Percentiles rank a stretch among this genome's conserved stretches.
Evolutionary conservation across 805 yeast species (phyloP).

Genomic region (Pichia manshurica): DNA sequence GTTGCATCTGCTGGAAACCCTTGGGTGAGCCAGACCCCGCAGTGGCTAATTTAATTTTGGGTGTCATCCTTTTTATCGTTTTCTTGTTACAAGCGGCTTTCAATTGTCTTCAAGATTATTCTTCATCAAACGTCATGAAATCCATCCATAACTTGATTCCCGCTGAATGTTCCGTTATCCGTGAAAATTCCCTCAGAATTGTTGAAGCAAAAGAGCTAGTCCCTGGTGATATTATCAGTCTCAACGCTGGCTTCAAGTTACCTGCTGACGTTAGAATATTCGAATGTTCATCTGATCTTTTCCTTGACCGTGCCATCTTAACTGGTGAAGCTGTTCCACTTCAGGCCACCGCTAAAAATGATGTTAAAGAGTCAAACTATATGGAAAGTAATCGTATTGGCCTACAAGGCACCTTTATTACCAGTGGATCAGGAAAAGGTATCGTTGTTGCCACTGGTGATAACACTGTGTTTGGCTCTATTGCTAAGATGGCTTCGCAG

Average conservation of each 20-base stretch:
- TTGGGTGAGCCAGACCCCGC: constrained; percentile 41
- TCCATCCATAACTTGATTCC: constrained; percentile 42
- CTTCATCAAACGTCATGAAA: constrained; percentile 43
- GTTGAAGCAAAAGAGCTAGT: constrained; percentile 36
- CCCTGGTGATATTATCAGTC: constrained; percentile 36
- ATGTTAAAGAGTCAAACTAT: constrained; percentile 31
- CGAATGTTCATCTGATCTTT: constrained; percentile 32
- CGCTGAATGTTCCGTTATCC: constrained; percentile 20
- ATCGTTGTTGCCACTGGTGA: constrained; percentile 41
- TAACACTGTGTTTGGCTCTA: constrained; percentile 39
- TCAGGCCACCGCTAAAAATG: constrained; percentile 26
- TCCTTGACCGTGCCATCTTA: constrained; percentile 41
- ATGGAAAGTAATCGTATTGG: constrained; percentile 40
- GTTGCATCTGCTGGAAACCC: constrained; percentile 42
- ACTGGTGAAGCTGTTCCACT: constrained; percentile 42
- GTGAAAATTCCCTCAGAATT: constrained; percentile 29
- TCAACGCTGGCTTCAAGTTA: constrained; percentile 36
- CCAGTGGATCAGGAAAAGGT: constrained; percentile 41
- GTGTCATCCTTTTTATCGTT: background rate
- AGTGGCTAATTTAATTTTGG: constrained; percentile 31
- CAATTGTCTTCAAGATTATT: constrained; percentile 36
- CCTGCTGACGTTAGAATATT: constrained; percentile 44
- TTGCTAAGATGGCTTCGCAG: constrained; percentile 4
- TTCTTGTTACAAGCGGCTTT: constrained; percentile 2
- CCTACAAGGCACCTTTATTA: constrained; percentile 34